phyloP scores from a whole-genome alignment of 2,329 filamentous ascomycete genomes.

The Aspergillus bombycis region DNA sequence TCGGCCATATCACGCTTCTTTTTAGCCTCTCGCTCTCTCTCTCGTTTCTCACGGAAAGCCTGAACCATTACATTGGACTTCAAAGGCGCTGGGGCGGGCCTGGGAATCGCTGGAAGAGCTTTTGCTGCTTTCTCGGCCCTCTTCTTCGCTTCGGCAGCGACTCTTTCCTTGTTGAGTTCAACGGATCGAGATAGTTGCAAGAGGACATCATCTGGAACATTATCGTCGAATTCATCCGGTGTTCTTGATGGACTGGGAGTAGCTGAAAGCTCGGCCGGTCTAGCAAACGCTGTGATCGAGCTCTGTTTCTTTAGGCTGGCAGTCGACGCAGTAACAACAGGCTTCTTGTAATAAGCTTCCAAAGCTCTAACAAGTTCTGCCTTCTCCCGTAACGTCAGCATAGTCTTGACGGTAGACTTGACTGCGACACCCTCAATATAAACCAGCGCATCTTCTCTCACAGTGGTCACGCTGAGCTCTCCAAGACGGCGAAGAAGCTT shows the following conservation, averaged over 20 bases:
- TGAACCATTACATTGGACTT: conserved; percentile 45
- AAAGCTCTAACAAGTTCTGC: conserved; percentile 72
- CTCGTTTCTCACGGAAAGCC: conserved; percentile 73
- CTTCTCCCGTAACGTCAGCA: conserved; percentile 78
- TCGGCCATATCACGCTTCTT: conserved; percentile 71
- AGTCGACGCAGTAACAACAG: conserved; percentile 47
- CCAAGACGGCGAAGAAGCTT: conserved; percentile 83
- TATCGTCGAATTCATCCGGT: conserved; percentile 47
- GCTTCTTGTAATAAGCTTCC: conserved; percentile 55
- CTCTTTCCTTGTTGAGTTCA: conserved; percentile 45
- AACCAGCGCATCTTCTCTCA: conserved; percentile 67
- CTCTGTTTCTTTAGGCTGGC: conserved; percentile 48
- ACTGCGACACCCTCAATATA: conserved; percentile 59
- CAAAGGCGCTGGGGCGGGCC: conserved; percentile 29
- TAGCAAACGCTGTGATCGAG: conserved; percentile 44
- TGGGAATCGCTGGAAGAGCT: conserved; percentile 29
- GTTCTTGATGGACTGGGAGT: conserved; percentile 34
- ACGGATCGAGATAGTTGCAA: conserved; percentile 46
- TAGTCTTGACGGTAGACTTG: conserved; percentile 69
- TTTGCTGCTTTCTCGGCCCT: conserved; percentile 30
- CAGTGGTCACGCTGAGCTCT: conserved; percentile 69
- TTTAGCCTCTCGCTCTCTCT: conserved; percentile 74
- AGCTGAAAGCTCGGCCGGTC: conserved; percentile 39
- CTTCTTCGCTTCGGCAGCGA: conserved; percentile 35
- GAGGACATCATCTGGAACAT: conserved; percentile 45